phyloP scores from a whole-genome alignment of 2,329 filamentous ascomycete genomes.

The Triangularia verruculosa region DNA sequence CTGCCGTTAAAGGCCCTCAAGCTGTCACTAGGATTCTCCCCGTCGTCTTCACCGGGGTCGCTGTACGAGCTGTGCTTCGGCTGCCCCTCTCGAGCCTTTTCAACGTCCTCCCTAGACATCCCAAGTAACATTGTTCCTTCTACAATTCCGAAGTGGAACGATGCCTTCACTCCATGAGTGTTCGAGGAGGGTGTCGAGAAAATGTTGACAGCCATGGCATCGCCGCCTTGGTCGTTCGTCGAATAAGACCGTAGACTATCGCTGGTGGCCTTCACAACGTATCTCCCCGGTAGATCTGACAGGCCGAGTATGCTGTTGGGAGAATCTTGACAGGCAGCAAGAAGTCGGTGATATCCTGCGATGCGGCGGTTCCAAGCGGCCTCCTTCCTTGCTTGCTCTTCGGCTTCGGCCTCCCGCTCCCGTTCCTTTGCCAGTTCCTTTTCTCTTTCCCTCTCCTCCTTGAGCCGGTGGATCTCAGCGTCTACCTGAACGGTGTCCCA shows the following conservation, averaged over 20 bases:
- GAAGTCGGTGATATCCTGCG: not conserved
- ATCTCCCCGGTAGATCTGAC: not conserved
- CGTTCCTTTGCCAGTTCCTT: not conserved
- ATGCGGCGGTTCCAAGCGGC: not conserved
- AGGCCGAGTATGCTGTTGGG: not conserved
- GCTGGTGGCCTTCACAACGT: not conserved
- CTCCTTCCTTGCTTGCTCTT: not conserved
- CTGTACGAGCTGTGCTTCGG: not conserved
- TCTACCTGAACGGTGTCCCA: not conserved
- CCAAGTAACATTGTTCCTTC: constrained; percentile 13
- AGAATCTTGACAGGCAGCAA: not conserved
- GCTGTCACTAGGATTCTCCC: not conserved
- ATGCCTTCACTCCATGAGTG: constrained; percentile 7
- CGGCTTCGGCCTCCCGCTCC: not conserved
- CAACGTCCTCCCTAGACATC: constrained; percentile 1
- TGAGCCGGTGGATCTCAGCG: not conserved
- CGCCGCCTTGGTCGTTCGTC: not conserved
- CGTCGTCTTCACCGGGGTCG: not conserved
- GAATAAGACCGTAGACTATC: not conserved
- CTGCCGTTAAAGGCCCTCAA: not conserved
- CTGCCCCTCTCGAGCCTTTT: constrained; percentile 7
- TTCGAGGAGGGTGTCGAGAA: constrained; percentile 3
- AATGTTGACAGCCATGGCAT: constrained; percentile 9
- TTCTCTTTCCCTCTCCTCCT: not conserved
- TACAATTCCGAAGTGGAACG: constrained; percentile 2